Evolutionary conservation across 495 filamentous ascomycete genomes (phyloP), one percentile per base, ranked within the genome.

Genomic region (Staphylotrichum longicolle): DNA sequence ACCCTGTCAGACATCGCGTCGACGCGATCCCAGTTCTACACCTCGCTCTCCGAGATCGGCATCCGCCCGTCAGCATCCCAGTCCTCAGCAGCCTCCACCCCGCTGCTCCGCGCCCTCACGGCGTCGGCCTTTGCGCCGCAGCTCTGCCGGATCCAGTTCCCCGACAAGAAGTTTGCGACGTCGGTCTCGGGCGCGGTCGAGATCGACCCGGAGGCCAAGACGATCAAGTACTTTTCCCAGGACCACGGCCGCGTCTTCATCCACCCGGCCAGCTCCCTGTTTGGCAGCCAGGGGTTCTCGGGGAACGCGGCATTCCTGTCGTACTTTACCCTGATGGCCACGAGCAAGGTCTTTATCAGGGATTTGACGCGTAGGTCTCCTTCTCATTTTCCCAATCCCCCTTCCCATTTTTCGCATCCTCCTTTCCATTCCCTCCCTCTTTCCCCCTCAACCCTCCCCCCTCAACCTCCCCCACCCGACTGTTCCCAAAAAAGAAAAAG

Each of bases 121-220:
- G 93, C 93, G 12, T 91, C 86, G 14, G 86, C 94, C 8, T 96
- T 98, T 81, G 86, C 88, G 37, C 94, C 94, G 0, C 91, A 98
- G 69, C 82, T 96, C 61, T 92, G 90, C 32, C 86, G 92, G 48
- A 96, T 98, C 71, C 86, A 87, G 44, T 88, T 96, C 70, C 94
- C 94, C 0, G 91, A 96, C 74, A 93, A 95, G 80, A 96, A 95
- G 71, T 98, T 94, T 75, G 88, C 90, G 39, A 84, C 86, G 35
- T 90, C 88, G 0, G 79, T 92, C 57, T 86, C 89, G 3, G 94
- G 94, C 34, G 89, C 94, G 4, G 87, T 98, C 1, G 93, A 92
- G 69, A 76, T 96, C 3, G 94, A 98, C 67, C 93, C 93, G 0
- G 94, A 97, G 75, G 93, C 93, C 15, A 80, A 87, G 33, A 91